Evolutionary conservation across 306 rosid species (phyloP).

Genomic region (Rosa persica): DNA sequence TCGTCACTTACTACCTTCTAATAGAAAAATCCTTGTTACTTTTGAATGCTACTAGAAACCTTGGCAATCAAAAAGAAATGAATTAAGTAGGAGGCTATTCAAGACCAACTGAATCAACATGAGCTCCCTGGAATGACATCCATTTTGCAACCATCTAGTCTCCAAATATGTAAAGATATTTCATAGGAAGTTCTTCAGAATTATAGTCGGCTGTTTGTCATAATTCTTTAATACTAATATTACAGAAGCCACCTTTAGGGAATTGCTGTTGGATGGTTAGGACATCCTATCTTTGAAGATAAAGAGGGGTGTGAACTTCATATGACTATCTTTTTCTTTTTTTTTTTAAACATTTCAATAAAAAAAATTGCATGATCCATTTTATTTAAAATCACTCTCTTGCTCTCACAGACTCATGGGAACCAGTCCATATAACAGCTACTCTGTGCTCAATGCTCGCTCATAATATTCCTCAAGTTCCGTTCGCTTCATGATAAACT

Average conservation of each 20-base stretch:
- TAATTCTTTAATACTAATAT: neutral
- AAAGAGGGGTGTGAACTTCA: neutral
- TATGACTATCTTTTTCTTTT: neutral
- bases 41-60: neutral
- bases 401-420: neutral
- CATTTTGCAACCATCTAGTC: neutral
- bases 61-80: neutral
- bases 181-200: neutral
- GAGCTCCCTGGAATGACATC: neutral
- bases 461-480: neutral
- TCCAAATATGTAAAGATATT: neutral
- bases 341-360: neutral
- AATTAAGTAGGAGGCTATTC: neutral
- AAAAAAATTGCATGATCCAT: neutral
- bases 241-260: neutral
- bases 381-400: neutral
- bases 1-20: neutral
- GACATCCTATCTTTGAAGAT: too few relatives aligned
- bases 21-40: neutral
- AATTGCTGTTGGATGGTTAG: too few relatives aligned
- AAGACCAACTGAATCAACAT: neutral
- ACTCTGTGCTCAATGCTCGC: neutral
- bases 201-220: neutral
- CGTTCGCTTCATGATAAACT: neutral
- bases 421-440: neutral